Conservation (phyloP, 257 asterid genomes). For the Solanum corneliomulleri region DNA sequence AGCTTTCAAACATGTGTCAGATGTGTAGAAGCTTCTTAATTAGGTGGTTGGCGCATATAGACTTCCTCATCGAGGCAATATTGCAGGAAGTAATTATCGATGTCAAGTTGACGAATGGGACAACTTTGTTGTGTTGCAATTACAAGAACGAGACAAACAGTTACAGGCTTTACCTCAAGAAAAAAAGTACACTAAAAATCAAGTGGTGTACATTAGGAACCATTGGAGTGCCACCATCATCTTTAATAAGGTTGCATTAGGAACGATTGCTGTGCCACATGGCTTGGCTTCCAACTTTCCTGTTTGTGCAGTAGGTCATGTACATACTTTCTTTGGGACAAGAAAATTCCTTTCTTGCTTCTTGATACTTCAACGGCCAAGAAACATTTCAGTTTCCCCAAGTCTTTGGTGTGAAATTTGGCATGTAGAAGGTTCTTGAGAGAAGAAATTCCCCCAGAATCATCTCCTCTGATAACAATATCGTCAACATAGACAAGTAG, state of each 20-base stretch:
- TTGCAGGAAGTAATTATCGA: neutral
- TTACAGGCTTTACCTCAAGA: neutral
- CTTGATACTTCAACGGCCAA: neutral
- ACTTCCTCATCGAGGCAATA: neutral
- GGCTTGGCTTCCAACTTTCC: neutral
- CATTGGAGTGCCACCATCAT: neutral
- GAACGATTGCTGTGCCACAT: neutral
- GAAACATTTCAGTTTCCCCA: neutral
- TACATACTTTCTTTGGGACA: neutral
- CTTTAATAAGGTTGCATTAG: neutral
- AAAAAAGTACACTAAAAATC: neutral
- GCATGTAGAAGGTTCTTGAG: neutral
- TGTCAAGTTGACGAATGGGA: neutral
- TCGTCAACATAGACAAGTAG: neutral
- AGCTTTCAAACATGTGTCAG: neutral
- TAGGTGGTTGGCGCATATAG: neutral
- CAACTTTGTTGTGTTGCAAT: neutral
- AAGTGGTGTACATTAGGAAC: neutral
- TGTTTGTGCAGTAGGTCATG: neutral
- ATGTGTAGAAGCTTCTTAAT: neutral
- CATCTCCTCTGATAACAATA: neutral
- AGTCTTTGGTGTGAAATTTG: neutral
- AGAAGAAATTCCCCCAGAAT: neutral
- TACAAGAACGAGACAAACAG: neutral
- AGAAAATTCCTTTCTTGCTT: neutral